Percentiles rank a stretch among this genome's conserved stretches.
These are phyloP conservation scores for Xylaria digitata DNA, from an alignment of 2,329 filamentous ascomycete genomes.

Conservation along the genomic window DNA sequence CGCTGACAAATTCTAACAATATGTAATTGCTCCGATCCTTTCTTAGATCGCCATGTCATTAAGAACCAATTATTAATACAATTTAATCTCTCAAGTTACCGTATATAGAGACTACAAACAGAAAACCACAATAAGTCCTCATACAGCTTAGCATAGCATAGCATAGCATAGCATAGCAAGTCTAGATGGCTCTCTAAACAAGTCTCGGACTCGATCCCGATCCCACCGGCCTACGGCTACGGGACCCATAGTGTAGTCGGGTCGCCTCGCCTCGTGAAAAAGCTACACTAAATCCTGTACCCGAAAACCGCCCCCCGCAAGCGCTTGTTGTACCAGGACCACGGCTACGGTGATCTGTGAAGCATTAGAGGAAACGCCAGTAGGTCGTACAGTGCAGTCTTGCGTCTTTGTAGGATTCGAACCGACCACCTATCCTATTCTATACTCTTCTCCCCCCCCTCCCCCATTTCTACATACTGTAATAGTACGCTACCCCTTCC, in stretches of 20 bases:
- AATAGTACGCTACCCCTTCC: too few species aligned
- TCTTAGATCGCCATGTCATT: neutral
- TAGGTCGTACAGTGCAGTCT: conserved; percentile 5
- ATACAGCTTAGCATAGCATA: neutral
- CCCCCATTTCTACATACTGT: neutral
- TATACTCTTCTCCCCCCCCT: too few species aligned
- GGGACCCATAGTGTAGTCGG: conserved; percentile 4
- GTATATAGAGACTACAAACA: neutral
- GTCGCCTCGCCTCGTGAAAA: conserved; percentile 5
- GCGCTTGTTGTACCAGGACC: conserved; percentile 34
- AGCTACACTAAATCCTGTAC: conserved; percentile 5
- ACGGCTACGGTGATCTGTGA: conserved; percentile 26
- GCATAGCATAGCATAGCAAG: conserved; percentile 4
- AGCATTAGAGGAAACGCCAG: conserved; percentile 11
- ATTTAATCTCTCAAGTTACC: neutral
- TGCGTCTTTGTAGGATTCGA: neutral
- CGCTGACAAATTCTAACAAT: neutral
- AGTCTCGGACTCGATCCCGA: neutral
- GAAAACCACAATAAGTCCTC: conserved; percentile 3
- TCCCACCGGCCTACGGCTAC: conserved; percentile 9
- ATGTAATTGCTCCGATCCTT: neutral
- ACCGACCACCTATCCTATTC: neutral
- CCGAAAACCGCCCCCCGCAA: conserved; percentile 22
- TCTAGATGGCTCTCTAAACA: neutral
- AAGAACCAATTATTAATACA: neutral